These are phyloP conservation scores for Venturia oleaginea DNA, from an alignment of 2,329 filamentous ascomycete species.

Conservation along the genomic window DNA sequence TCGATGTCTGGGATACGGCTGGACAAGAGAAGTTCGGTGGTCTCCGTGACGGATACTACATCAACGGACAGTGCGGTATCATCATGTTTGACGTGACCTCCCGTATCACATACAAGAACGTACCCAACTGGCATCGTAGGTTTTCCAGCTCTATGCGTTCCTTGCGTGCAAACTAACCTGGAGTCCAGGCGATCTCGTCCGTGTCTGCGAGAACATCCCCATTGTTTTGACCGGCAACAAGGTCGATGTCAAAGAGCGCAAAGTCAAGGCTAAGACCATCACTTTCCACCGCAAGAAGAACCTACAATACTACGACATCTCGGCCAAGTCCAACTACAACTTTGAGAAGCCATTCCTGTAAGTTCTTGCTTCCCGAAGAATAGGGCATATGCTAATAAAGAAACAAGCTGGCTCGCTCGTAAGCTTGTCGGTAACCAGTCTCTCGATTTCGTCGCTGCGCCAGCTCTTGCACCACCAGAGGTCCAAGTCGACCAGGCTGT, in stretches of 20 bases:
- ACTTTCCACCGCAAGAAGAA: constrained; percentile 99
- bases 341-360: constrained; percentile 98
- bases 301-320: constrained; percentile 99
- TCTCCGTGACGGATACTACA: constrained; percentile 99
- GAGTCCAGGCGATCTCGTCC: constrained; percentile 78
- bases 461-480: constrained; percentile 88
- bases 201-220: constrained; percentile 98
- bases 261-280: constrained; percentile 99
- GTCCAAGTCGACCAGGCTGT: constrained; percentile 79
- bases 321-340: constrained; percentile 99
- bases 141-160: not conserved
- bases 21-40: constrained; percentile 99
- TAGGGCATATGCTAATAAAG: not conserved
- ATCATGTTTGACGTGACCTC: constrained; percentile 99
- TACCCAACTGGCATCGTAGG: constrained; percentile 99
- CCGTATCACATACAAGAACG: constrained; percentile 99
- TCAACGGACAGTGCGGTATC: constrained; percentile 99
- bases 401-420: constrained; percentile 71
- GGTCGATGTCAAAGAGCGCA: constrained; percentile 99
- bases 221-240: constrained; percentile 99
- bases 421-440: constrained; percentile 93
- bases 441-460: constrained; percentile 91
- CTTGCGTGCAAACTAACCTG: constrained; percentile 9
- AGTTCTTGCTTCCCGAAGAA: not conserved
- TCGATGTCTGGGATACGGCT: constrained; percentile 98